Conservation (phyloP, 2,329 filamentous ascomycete species). For the Diaporthe sp. region DNA sequence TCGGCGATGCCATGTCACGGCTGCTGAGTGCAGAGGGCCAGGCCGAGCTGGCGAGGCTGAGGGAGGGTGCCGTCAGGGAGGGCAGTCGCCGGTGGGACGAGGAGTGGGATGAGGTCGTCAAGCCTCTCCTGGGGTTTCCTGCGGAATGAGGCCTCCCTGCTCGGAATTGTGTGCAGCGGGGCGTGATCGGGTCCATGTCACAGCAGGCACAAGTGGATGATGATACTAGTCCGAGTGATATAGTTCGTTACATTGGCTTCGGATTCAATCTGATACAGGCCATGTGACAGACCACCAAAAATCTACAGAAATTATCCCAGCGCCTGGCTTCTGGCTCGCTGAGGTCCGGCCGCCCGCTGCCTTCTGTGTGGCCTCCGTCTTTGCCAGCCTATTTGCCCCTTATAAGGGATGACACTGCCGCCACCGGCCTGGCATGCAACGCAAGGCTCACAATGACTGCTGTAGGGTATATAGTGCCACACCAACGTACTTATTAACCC, state of each 20-base stretch:
- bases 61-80: constrained; percentile 77
- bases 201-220: background rate
- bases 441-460: background rate
- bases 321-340: background rate
- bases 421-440: constrained; percentile 13
- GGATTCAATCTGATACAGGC: background rate
- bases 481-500: background rate
- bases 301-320: background rate
- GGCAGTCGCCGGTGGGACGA: constrained; percentile 86
- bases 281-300: background rate
- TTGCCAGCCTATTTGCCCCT: background rate
- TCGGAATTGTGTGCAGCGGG: background rate
- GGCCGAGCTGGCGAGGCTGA: constrained; percentile 68
- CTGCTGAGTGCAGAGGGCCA: constrained; percentile 67
- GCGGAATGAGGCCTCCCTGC: constrained; percentile 37
- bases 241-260: background rate
- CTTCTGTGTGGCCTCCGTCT: background rate
- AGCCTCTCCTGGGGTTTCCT: constrained; percentile 70
- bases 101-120: constrained; percentile 90
- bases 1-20: constrained; percentile 71
- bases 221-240: background rate
- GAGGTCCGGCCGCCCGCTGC: background rate
- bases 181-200: background rate
- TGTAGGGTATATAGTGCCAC: constrained; percentile 20
- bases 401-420: background rate